Evolutionary conservation across 2,329 filamentous ascomycete species (phyloP), one percentile per base, ranked within the genome.

Genomic region (Cercospora brassicicola): DNA sequence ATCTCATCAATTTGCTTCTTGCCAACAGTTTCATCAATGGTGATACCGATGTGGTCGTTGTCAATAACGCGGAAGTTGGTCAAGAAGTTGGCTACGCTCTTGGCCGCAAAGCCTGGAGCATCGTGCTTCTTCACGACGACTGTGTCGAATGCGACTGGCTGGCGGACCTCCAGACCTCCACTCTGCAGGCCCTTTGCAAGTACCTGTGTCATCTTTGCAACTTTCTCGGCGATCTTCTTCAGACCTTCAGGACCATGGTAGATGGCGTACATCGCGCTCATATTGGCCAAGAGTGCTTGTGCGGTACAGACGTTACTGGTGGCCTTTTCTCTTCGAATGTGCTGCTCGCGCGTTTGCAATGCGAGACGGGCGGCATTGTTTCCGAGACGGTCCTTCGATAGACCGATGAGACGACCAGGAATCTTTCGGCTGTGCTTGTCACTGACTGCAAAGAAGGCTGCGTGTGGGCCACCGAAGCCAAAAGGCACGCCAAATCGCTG

Each of bases 271-370:
- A 97, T 90, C 64, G 94, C 93, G 73, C 89, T 94, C 92, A 97
- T 97, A 80, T 98, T 98, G 42, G 94, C 94, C 62, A 97, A 84
- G 28, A 98, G 83, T 8, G 94, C 94, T 81, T 98, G 94, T 1
- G 94, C 94, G 1, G 94, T 98, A 83, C 94, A 98, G 68, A 97
- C 94, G 78, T 98, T 98, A 84, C 93, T 97, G 1, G 94, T 98
- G 1, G 94, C 94, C 86, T 97, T 97, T 79, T 98, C 94, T 76
- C 94, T 88, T 72, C 94, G 88, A 78, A 98, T 97, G 79, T 98
- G 94, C 83, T 98, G 94, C 82, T 98, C 94, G 74, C 94, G 87
- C 9, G 94, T 97, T 82, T 98, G 94, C 62, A 97, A 83, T 18
- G 94, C 91, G 76, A 97, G 82, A 74, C 94, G 87, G 72, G 96